Percentiles rank a stretch among this genome's conserved stretches.
Evolutionary conservation across 768 basidiomycete species (phyloP).

Genomic region (Panaeolus papilionaceus): DNA sequence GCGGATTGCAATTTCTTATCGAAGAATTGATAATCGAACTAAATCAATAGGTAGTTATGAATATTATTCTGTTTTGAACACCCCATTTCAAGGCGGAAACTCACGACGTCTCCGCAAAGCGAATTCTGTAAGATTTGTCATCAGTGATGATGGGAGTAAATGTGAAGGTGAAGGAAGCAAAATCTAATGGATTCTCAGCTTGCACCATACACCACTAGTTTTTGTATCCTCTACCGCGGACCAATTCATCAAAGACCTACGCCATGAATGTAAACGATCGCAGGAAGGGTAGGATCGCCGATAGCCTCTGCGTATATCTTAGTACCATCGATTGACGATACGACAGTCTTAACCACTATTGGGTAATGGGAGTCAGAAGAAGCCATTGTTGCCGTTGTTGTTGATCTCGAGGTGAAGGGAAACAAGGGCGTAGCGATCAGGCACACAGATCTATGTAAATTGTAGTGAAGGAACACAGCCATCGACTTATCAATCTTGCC

Average conservation of each 20-base stretch:
- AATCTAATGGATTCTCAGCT: not conserved
- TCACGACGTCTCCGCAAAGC: slow-evolving; percentile 17
- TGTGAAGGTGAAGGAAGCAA: not conserved
- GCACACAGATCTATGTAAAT: not conserved
- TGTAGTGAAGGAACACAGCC: not conserved
- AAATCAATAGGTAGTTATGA: not conserved
- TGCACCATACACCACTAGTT: not conserved
- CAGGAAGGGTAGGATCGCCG: slow-evolving; percentile 18
- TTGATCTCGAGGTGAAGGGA: not conserved
- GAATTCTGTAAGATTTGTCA: slow-evolving; percentile 13
- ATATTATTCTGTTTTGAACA: not conserved
- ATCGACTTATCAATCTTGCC: not conserved
- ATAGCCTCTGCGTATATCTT: slow-evolving; percentile 24
- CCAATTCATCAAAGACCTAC: slow-evolving; percentile 8
- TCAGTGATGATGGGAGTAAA: not conserved
- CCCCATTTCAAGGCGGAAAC: not conserved
- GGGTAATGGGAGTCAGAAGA: not conserved
- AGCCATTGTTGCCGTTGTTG: not conserved
- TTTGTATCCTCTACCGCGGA: not conserved
- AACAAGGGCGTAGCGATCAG: not conserved
- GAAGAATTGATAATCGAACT: slow-evolving; percentile 20
- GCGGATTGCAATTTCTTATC: slow-evolving; percentile 12
- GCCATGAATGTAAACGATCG: slow-evolving; percentile 23
- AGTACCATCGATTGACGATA: slow-evolving; percentile 19
- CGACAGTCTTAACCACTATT: slow-evolving; percentile 7